Base-by-base conservation (phyloP, 1,284 basidiomycete genomes). In the Leccinum subrobustum region DNA sequence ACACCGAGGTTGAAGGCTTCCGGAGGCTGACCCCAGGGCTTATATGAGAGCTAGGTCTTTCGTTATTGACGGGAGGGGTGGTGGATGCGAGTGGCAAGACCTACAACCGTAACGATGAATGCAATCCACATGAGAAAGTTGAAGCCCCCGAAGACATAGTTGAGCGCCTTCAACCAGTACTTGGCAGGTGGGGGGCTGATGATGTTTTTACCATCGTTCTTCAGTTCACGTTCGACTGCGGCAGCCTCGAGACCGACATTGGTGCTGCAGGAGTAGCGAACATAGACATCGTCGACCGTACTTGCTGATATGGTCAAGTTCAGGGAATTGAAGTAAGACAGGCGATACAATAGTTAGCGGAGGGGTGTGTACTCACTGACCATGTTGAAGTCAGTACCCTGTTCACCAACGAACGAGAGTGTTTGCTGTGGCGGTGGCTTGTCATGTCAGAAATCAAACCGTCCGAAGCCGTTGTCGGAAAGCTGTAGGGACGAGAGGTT, bases 1-100 rank as follows among this genome's bases (percentile, higher is more conserved):
- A 93, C 79, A 12, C 88, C 86, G 85, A 84, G 58, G 71, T 68
- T 81, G 33, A 87, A 73, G 58, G 82, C 81, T 12, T 79, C 77
- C 0, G 86, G 83, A 42, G 76, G 72, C 27, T 71, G 68, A 12
- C 83, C 83, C 55, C 82, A 61, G 5, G 78, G 77, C 57, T 75
- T 67, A 63, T 81, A 83, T 0, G 81, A 80, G 6, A 80, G 57
- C 78, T 79, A 74, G 79, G 18, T 79, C 4, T 11, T 52, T 18
- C 2, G 27, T 27, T 12, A 52, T 52, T 73, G 39, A 23, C 77
- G 78, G 20, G 80, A 73, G 31, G 77, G 69, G 5, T 80, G 44
- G 74, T 80, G 44, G 74, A 71, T 39, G 65, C 59, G 2, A 44
- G 23, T 6, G 65, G 65, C 63, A 9, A 31, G 44, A 54, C 75